A percentile compares a stretch with the other conserved stretches of the same genome.
Evolutionary conservation across 257 asterid species (phyloP).

Genomic region (Lantana camara): DNA sequence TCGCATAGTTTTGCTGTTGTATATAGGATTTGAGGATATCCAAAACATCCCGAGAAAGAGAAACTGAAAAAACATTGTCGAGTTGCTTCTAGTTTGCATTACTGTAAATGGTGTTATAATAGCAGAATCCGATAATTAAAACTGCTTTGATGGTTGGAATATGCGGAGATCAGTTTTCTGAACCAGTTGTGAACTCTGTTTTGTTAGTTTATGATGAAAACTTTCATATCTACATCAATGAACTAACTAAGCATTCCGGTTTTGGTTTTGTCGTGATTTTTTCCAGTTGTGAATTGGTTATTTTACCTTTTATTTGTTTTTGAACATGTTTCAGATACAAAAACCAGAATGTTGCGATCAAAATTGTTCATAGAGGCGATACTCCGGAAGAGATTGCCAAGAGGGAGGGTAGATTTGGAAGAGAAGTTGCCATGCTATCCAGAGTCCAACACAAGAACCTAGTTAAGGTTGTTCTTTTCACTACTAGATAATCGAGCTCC

Average conservation of each 20-base stretch:
- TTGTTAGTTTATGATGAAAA: neutral
- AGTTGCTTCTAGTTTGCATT: too few relatives aligned
- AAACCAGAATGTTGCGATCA: slow-evolving; percentile 85
- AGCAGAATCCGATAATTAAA: too few relatives aligned
- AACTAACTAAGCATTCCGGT: neutral
- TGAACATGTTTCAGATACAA: slow-evolving; percentile 52
- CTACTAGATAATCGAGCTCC: neutral
- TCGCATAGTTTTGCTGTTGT: neutral
- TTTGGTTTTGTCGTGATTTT: neutral
- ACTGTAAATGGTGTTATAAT: too few relatives aligned
- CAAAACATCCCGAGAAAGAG: too few relatives aligned
- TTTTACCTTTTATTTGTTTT: neutral
- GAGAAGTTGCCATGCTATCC: slow-evolving; percentile 84
- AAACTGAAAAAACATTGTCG: too few relatives aligned
- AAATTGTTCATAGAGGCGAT: slow-evolving; percentile 77
- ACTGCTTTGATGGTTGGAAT: too few relatives aligned
- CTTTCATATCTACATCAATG: neutral
- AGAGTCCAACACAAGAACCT: slow-evolving; percentile 86
- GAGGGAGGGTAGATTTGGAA: slow-evolving; percentile 60
- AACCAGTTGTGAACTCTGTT: too few relatives aligned
- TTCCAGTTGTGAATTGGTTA: neutral
- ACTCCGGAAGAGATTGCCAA: slow-evolving; percentile 72
- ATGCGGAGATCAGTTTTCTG: too few relatives aligned
- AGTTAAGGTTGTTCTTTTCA: slow-evolving; percentile 60
- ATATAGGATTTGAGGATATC: neutral